A percentile compares a stretch with the other conserved stretches of the same genome.
These are phyloP conservation scores for Zelonia costaricensis DNA, from an alignment of 208 protist species.

Conservation along the genomic window DNA sequence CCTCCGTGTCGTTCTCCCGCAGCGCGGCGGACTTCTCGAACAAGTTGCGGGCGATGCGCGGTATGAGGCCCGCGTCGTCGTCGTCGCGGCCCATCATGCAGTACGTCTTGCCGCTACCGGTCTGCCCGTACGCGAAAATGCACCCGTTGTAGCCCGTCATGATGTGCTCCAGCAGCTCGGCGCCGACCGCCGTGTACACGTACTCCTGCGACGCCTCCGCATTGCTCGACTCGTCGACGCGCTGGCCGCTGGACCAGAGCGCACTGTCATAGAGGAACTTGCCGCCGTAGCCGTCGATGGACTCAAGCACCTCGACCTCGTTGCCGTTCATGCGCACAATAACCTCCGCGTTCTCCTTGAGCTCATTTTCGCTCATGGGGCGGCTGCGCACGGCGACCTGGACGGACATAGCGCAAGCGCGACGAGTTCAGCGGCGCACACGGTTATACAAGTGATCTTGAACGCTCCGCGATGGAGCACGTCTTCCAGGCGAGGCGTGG, in stretches of 20 bases:
- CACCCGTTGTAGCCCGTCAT: constrained; percentile 87
- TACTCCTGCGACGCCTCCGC: constrained; percentile 54
- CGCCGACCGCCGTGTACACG: constrained; percentile 66
- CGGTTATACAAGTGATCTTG: too few species aligned
- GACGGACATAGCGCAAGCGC: constrained; percentile 73
- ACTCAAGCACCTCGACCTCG: constrained; percentile 46
- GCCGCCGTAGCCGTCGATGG: constrained; percentile 30
- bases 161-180: constrained; percentile 56
- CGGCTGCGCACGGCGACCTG: constrained; percentile 78
- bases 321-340: constrained; percentile 76
- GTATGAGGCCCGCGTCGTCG: constrained; percentile 55
- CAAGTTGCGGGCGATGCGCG: constrained; percentile 63
- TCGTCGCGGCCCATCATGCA: constrained; percentile 63
- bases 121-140: constrained; percentile 91
- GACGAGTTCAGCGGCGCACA: too few species aligned
- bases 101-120: constrained; percentile 88
- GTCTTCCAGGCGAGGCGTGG: too few species aligned
- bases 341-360: constrained; percentile 34
- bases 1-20: constrained; percentile 54
- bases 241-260: constrained; percentile 57
- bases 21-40: constrained; percentile 44
- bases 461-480: too few species aligned
- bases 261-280: constrained; percentile 77
- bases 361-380: constrained; percentile 64
- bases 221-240: constrained; percentile 35